Conservation (phyloP, 2,329 filamentous ascomycete genomes). For the Cladosporium austrohemisphaericum region DNA sequence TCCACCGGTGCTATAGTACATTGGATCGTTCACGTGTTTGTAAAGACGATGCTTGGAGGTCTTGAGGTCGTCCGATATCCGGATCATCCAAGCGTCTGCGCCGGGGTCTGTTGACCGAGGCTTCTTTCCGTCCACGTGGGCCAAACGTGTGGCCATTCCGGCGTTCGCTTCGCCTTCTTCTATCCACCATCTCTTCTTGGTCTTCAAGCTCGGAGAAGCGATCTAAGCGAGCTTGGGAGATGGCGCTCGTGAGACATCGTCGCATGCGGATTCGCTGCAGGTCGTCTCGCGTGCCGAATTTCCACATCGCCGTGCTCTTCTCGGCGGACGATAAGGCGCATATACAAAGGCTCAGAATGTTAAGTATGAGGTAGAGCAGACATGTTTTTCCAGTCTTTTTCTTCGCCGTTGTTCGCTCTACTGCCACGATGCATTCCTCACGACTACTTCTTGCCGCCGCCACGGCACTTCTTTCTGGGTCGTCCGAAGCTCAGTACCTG, state of each 20-base stretch:
- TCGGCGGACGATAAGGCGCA: background rate
- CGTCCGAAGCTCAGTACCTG: conserved; percentile 15
- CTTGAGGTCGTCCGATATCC: background rate
- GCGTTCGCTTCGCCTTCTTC: conserved; percentile 2
- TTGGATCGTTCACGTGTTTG: background rate
- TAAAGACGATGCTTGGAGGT: background rate
- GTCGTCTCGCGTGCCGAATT: background rate
- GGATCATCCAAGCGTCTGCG: background rate
- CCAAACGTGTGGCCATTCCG: background rate
- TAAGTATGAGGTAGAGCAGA: too few species aligned
- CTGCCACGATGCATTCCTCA: background rate
- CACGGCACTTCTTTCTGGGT: conserved; percentile 1
- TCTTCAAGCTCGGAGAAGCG: background rate
- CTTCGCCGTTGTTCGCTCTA: background rate
- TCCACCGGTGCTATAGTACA: too few species aligned
- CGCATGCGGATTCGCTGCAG: background rate
- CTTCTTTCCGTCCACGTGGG: conserved; percentile 7
- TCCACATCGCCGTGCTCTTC: too few species aligned
- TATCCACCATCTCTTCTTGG: background rate
- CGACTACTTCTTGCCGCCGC: background rate
- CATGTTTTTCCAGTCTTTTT: too few species aligned
- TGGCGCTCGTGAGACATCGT: background rate
- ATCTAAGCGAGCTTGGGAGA: conserved; percentile 8
- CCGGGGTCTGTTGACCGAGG: background rate
- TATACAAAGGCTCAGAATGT: conserved; percentile 4